Conservation (phyloP, 805 yeast genomes). For the Dipodascus geniculatus region DNA sequence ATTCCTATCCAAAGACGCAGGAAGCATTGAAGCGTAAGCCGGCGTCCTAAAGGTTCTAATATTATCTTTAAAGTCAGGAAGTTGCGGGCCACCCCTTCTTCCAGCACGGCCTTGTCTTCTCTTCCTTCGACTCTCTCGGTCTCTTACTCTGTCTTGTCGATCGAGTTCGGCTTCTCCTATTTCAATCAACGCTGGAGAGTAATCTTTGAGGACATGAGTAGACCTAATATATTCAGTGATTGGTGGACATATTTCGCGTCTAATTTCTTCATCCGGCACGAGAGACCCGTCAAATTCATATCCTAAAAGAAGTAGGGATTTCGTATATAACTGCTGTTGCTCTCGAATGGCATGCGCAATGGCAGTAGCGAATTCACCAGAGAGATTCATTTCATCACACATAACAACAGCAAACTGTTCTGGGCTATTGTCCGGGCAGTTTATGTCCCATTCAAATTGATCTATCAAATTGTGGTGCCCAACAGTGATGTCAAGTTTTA, state of each 20-base stretch:
- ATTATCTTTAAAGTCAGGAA: constrained; percentile 71
- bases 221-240: constrained; percentile 39
- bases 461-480: constrained; percentile 82
- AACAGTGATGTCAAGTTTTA: constrained; percentile 77
- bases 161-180: constrained; percentile 67
- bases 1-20: constrained; percentile 48
- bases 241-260: constrained; percentile 44
- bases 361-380: constrained; percentile 79
- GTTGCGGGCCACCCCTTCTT: constrained; percentile 48
- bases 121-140: constrained; percentile 82
- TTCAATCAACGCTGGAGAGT: constrained; percentile 63
- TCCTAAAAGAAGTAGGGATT: constrained; percentile 66
- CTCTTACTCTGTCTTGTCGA: constrained; percentile 78
- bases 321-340: constrained; percentile 76
- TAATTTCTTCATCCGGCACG: constrained; percentile 49
- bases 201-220: constrained; percentile 39
- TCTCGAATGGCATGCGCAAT: constrained; percentile 82
- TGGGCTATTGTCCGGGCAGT: constrained; percentile 68
- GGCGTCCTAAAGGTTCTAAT: constrained; percentile 88
- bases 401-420: constrained; percentile 73
- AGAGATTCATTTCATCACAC: constrained; percentile 65
- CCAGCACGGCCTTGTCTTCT: constrained; percentile 65
- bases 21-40: constrained; percentile 62
- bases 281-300: constrained; percentile 51
- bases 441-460: constrained; percentile 94